These are phyloP conservation scores for Hortiboletus campestris DNA, from an alignment of 768 basidiomycete genomes.

Conservation along the genomic window DNA sequence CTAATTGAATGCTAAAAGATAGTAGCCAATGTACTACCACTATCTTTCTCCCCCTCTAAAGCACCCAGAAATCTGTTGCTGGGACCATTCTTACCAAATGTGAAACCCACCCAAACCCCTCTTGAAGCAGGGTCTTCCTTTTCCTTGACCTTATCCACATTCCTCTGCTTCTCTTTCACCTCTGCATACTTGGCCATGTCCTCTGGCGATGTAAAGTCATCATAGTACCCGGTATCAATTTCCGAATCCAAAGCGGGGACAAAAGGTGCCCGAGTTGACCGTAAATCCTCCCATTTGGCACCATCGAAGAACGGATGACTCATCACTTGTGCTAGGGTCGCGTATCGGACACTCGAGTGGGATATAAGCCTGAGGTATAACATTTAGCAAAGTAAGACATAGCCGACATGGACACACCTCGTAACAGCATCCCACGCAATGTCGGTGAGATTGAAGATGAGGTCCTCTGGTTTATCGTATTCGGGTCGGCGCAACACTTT, in stretches of 20 bases:
- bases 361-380: constrained; percentile 67
- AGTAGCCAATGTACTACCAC: constrained; percentile 50
- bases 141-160: constrained; percentile 90
- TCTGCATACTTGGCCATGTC: constrained; percentile 99
- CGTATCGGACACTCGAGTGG: constrained; percentile 76
- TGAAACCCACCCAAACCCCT: constrained; percentile 91
- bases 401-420: constrained; percentile 44
- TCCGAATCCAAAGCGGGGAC: constrained; percentile 94
- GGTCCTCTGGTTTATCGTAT: constrained; percentile 93
- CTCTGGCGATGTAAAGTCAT: constrained; percentile 82
- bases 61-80: constrained; percentile 36
- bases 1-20: constrained; percentile 44
- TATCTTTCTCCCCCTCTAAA: constrained; percentile 41
- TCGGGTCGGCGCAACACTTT: constrained; percentile 89
- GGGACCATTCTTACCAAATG: constrained; percentile 85
- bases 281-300: constrained; percentile 76
- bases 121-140: constrained; percentile 70
- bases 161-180: constrained; percentile 93
- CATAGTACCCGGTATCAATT: constrained; percentile 93
- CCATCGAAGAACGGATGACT: constrained; percentile 80
- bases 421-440: constrained; percentile 93
- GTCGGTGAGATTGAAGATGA: constrained; percentile 94
- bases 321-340: constrained; percentile 70
- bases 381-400: not conserved
- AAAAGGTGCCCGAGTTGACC: constrained; percentile 79